These are phyloP conservation scores for Diaporthe velutina DNA, from an alignment of 2,329 filamentous ascomycete genomes.

Conservation along the genomic window DNA sequence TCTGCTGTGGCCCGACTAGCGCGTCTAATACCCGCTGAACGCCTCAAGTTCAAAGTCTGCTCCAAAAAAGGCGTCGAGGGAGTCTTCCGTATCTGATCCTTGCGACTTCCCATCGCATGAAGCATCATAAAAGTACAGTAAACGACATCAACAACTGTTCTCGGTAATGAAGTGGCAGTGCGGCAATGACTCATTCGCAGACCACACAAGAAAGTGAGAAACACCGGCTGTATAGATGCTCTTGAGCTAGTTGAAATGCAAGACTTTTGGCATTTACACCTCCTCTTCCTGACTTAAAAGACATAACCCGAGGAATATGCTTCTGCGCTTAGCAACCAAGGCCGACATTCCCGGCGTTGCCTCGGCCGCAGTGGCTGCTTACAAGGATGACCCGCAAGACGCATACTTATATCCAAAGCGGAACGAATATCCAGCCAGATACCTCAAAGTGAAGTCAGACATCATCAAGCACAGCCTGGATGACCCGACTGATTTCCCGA, in stretches of 20 bases:
- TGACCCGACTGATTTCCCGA: not conserved
- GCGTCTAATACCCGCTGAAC: not conserved
- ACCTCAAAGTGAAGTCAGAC: not conserved
- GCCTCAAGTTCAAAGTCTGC: too few relatives aligned
- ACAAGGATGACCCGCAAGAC: not conserved
- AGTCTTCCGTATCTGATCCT: not conserved
- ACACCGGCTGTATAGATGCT: too few relatives aligned
- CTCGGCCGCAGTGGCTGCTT: too few relatives aligned
- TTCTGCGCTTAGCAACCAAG: not conserved
- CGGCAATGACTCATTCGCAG: too few relatives aligned
- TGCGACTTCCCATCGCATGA: not conserved
- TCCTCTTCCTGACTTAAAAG: not conserved
- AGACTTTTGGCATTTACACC: not conserved
- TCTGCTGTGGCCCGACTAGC: not conserved
- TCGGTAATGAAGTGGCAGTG: too few relatives aligned
- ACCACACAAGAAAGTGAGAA: too few relatives aligned
- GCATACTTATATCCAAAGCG: not conserved
- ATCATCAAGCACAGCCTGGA: not conserved
- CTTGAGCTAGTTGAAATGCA: not conserved
- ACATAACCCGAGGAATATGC: not conserved
- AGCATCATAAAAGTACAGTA: not conserved
- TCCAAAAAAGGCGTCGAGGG: not conserved
- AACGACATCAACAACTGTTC: not conserved
- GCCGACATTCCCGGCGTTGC: not conserved
- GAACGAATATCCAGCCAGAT: not conserved